Conservation (phyloP, 1,139 yeast species). For the Scheffersomyces titani region DNA sequence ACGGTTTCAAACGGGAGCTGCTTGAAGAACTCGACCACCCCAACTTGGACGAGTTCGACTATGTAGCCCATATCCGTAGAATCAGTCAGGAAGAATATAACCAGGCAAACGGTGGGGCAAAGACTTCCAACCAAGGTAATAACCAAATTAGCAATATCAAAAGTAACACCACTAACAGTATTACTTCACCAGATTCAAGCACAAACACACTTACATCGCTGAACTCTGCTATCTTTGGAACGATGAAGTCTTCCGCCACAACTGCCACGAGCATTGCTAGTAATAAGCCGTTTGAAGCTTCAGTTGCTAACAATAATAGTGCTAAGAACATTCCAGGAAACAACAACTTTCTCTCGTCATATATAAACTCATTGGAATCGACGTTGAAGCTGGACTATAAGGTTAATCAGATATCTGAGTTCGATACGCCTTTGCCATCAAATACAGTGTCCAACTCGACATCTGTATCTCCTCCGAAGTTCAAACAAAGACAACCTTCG, state of each 20-base stretch:
- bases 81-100: conserved; percentile 44
- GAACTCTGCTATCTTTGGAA: conserved; percentile 12
- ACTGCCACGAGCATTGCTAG: conserved; percentile 1
- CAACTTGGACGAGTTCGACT: conserved; percentile 45
- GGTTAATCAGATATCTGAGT: conserved; percentile 6
- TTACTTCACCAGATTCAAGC: conserved; percentile 10
- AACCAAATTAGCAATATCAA: neutral
- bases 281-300: neutral
- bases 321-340: neutral
- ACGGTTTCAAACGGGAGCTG: neutral
- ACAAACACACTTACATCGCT: conserved; percentile 14
- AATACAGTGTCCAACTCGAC: neutral
- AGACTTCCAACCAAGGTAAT: neutral
- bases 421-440: neutral
- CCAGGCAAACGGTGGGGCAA: conserved; percentile 8
- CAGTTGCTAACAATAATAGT: neutral
- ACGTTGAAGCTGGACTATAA: conserved; percentile 31
- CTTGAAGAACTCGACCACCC: conserved; percentile 20
- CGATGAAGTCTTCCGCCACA: conserved; percentile 8
- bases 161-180: conserved; percentile 1
- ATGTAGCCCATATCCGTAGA: conserved; percentile 48
- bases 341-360: conserved; percentile 37
- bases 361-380: conserved; percentile 42
- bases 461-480: conserved; percentile 1
- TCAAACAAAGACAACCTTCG: conserved; percentile 6